These are phyloP conservation scores for Aphanomyces cochlioides DNA, from an alignment of 352 stramenopile genomes.

Conservation along the genomic window DNA sequence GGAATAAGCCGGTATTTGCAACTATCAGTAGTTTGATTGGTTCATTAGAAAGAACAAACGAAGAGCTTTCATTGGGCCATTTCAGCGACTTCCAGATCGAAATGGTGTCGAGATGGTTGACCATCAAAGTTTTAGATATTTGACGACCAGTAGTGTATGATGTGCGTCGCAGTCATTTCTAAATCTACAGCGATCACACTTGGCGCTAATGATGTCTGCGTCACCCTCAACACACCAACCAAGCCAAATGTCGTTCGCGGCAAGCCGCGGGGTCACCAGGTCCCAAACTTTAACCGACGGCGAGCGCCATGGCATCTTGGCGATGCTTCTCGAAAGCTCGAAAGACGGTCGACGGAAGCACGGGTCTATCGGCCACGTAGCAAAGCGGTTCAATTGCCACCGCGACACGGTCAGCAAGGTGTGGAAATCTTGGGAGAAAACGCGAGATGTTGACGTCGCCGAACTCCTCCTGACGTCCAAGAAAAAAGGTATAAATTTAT, in stretches of 20 bases:
- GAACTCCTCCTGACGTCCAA: neutral
- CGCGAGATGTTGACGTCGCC: neutral
- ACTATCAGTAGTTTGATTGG: neutral
- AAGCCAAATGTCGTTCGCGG: no score
- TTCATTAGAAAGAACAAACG: neutral
- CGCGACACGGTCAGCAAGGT: neutral
- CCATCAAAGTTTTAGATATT: neutral
- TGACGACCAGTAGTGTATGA: neutral
- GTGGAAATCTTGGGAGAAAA: neutral
- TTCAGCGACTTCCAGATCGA: neutral
- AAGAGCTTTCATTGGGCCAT: neutral
- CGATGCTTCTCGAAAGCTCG: neutral
- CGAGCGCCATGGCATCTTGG: neutral
- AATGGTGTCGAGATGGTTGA: neutral
- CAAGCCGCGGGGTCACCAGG: neutral
- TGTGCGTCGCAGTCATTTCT: neutral
- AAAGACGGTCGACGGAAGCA: neutral
- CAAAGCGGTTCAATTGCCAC: neutral
- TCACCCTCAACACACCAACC: neutral
- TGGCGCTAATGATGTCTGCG: neutral
- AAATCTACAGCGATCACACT: neutral
- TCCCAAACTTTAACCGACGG: neutral
- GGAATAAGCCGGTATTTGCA: neutral
- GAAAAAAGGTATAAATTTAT: slow-evolving; percentile 1
- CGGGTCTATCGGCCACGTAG: neutral